Base-by-base conservation (phyloP, 306 rosid species). In the Gillenia trifoliata region DNA sequence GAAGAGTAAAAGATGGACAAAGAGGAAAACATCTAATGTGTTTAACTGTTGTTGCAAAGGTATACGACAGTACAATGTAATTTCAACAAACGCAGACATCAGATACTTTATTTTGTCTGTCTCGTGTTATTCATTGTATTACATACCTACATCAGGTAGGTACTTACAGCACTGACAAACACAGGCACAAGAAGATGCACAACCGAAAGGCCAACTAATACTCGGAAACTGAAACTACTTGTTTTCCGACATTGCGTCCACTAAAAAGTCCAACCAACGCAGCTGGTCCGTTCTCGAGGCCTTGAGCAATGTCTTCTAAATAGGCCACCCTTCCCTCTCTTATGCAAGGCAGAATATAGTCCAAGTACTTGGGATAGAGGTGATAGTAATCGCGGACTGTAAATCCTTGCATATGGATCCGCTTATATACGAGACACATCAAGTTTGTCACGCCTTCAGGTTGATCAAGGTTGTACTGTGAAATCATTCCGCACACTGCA, bases 201-300 rank as follows among this genome's bases (percentile, higher is more conserved):
- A 55, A 55, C 61, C 10, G 4, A 22, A 55, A 4, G 64, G 33
- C 16, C 64, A 12, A 1, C 30, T 13, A 59, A 26, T 78, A 72
- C 4, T 4, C 59, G 16, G 77, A 72, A 55, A 78, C 64, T 4
- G 71, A 59, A 17, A 76, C 77, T 0, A 76, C 78, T 71, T 85
- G 86, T 79, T 85, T 85, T 29, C 79, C 41, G 36, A 50, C 29
- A 16, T 65, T 75, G 30, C 66, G 72, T 8, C 71, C 64, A 17
- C 71, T 64, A 4, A n/a, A 67, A 28, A 62, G 61, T 23, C 80
- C 68, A 1, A 56, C 28, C 26, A 57, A 4, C 2, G 73, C 73
- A 3, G 66, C 60, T 20, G 80, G 70, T 36, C 33, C 77, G 3
- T 38, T 63, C 34, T 74, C 77, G 16, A 74, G 70, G n/a, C 77